Base-by-base conservation (phyloP, 495 filamentous ascomycete species). In the Pyronema omphalodes region DNA sequence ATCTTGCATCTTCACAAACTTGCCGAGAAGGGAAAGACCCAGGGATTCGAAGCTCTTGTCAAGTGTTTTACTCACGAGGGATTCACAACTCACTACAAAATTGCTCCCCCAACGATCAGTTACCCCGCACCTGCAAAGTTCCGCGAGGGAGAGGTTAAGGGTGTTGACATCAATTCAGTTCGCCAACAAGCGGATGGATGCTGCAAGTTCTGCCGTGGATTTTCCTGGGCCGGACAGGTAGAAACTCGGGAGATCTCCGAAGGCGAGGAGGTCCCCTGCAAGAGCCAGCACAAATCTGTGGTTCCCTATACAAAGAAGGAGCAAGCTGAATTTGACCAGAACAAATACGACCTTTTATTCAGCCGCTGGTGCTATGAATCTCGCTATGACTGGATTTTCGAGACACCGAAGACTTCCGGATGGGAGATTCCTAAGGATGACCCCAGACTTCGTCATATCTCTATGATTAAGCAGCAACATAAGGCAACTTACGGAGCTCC, bases 371-470 rank as follows among this genome's bases (percentile, higher is more conserved):
- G 62, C 44, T 58, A 65, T n/a, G 62, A 65, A 43, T 65, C 61
- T 6, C 62, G 62, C 7, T 65, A 62, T 51, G 62, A 65, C 37
- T 65, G 62, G 62, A 45, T 65, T n/a, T 65, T 65, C n/a, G 55
- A 54, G 29, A 55, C 66, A 11, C 62, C 62, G 36, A 40, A 57
- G 18, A 14, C 57, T 33, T 23, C 35, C 6, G 19, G 52, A 8
- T 65, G 62, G 62, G 37, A 14, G 1, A 65, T 65, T 19, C 56
- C 62, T 1, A 52, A 54, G 19, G 59, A 64, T 15, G 62, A 65
- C 49, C 62, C 62, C 3, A 54, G 62, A 37, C 56, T 65, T 15
- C 58, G 62, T 7, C 62, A 65, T 35, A 50, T 61, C 44, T 48
- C 62, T 8, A 61, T 61, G 39, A 36, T 63, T 11, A 35, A 33